Percentiles rank a stretch among this genome's conserved stretches.
Evolutionary conservation across 208 protist species (phyloP).

Genomic region (Crithidia fasciculata): DNA sequence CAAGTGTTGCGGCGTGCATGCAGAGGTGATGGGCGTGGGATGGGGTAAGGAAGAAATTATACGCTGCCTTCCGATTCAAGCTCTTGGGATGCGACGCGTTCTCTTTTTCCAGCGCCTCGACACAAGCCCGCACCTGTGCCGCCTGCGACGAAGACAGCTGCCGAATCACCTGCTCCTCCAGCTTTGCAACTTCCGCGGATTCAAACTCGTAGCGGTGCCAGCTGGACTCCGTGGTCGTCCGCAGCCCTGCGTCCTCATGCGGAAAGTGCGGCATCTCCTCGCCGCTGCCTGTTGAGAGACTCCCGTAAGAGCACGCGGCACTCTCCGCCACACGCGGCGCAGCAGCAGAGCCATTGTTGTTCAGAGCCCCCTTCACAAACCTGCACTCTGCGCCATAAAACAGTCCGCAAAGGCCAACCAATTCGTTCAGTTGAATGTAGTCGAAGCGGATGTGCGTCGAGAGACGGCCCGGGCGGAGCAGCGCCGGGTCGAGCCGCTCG

Average conservation of each 20-base stretch:
- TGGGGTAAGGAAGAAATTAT: slow-evolving; percentile 28
- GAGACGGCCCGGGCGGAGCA: slow-evolving; percentile 31
- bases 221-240: too few species aligned
- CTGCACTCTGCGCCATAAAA: slow-evolving; percentile 18
- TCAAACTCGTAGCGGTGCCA: slow-evolving; percentile 1
- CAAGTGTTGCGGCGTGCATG: slow-evolving; percentile 11
- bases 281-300: background rate
- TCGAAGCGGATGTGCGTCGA: slow-evolving; percentile 32
- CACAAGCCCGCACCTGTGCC: slow-evolving; percentile 16
- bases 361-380: background rate
- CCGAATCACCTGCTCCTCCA: slow-evolving; percentile 7
- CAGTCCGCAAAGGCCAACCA: slow-evolving; percentile 21
- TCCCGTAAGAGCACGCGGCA: background rate
- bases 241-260: background rate
- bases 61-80: background rate
- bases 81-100: background rate
- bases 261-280: background rate
- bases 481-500: slow-evolving; percentile 30
- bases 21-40: slow-evolving; percentile 29
- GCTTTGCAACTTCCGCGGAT: background rate
- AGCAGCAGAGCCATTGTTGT: background rate
- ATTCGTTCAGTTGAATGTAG: slow-evolving; percentile 27
- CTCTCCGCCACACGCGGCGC: background rate
- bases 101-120: slow-evolving; percentile 21
- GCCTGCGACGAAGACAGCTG: slow-evolving; percentile 24